Evolutionary conservation across 371 early-diverging fungal species (phyloP).

Genomic region (Thermomucor indicae-seudaticae): DNA sequence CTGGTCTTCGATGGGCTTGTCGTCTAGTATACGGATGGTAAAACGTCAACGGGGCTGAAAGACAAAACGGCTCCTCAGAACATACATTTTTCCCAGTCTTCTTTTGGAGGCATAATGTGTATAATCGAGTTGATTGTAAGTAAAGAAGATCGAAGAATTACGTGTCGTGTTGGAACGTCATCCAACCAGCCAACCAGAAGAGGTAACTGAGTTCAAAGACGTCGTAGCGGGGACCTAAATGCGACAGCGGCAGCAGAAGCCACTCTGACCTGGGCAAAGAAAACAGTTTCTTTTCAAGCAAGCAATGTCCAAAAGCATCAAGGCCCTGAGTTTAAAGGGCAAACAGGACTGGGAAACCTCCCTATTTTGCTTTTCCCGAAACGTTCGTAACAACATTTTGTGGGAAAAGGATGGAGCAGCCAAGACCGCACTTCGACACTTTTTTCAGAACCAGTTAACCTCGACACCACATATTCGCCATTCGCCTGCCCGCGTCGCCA

Average conservation of each 20-base stretch:
- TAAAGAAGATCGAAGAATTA: too few species aligned
- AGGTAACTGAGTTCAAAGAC: too few species aligned
- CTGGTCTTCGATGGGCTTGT: conserved; percentile 73
- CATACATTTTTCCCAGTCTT: conserved; percentile 96
- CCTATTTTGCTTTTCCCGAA: conserved; percentile 42
- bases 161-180: too few species aligned
- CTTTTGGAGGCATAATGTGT: conserved; percentile 55
- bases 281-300: neutral
- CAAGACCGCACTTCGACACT: conserved; percentile 36
- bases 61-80: too few species aligned
- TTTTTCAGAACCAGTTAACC: conserved; percentile 45
- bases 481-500: conserved; percentile 41
- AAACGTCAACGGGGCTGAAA: too few species aligned
- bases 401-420: conserved; percentile 50
- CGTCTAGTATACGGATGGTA: conserved; percentile 67
- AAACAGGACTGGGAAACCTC: conserved; percentile 50
- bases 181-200: too few species aligned
- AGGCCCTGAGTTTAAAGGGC: conserved; percentile 45
- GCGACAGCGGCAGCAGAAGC: too few species aligned
- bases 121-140: too few species aligned
- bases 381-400: conserved; percentile 40
- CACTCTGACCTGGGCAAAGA: too few species aligned
- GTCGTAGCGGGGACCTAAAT: too few species aligned
- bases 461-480: conserved; percentile 48
- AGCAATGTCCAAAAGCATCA: conserved; percentile 47